These are phyloP conservation scores for Tillandsia fasciculata DNA, from an alignment of 176 grass and related monocot genomes.

Conservation along the genomic window DNA sequence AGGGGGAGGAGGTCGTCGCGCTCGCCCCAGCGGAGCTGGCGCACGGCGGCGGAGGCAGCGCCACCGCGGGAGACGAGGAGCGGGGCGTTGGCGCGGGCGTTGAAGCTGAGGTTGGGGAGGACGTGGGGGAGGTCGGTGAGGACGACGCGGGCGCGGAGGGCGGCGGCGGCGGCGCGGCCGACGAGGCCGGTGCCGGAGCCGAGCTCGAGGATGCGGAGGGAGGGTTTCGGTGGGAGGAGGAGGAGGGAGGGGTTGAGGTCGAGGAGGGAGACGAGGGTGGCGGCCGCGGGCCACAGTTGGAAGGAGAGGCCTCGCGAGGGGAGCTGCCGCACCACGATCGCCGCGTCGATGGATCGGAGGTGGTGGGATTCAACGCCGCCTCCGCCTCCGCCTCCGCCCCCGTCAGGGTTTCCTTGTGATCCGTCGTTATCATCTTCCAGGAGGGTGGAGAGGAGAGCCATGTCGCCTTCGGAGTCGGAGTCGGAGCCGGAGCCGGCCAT, in stretches of 20 bases:
- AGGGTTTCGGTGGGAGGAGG: conserved; percentile 19
- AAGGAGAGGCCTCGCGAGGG: conserved; percentile 75
- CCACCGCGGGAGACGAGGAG: conserved; percentile 40
- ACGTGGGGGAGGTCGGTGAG: conserved; percentile 63
- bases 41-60: conserved; percentile 29
- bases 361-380: conserved; percentile 21
- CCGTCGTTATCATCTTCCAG: not conserved
- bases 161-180: conserved; percentile 47
- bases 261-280: conserved; percentile 59
- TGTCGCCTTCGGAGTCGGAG: conserved; percentile 24
- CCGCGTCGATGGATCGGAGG: conserved; percentile 35
- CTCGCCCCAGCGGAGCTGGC: conserved; percentile 47
- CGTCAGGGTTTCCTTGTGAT: not conserved
- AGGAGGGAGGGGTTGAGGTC: conserved; percentile 30
- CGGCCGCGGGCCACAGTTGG: conserved; percentile 90
- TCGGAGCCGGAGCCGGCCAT: conserved; percentile 8
- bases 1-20: conserved; percentile 10
- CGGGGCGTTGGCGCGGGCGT: conserved; percentile 45
- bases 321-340: conserved; percentile 51
- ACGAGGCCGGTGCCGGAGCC: conserved; percentile 61
- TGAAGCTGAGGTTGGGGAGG: conserved; percentile 73
- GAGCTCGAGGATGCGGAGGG: conserved; percentile 69
- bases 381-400: not conserved
- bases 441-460: conserved; percentile 24
- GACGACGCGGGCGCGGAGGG: conserved; percentile 39